phyloP scores from a whole-genome alignment of 108 stramenopile species.

The Pseudonitzschia multiseries region DNA sequence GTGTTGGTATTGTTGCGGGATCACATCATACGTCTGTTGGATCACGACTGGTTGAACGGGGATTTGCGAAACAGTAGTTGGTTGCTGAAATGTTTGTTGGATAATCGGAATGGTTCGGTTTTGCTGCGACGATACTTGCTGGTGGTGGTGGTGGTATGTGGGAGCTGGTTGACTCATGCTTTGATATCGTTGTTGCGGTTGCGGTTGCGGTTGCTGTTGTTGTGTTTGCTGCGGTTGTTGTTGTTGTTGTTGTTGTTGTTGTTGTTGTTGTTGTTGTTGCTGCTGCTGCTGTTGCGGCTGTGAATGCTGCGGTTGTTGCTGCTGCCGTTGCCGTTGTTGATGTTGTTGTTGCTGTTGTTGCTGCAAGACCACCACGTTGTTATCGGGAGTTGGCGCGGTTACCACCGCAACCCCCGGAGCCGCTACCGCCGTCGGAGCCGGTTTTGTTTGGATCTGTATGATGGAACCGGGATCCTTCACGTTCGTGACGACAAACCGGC shows the following conservation, averaged over 20 bases:
- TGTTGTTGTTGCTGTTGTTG: neutral
- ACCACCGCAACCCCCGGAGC: neutral
- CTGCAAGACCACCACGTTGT: neutral
- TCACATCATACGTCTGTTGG: constrained; percentile 8
- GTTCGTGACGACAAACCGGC: constrained; percentile 45
- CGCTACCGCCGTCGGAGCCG: neutral
- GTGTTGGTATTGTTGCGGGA: constrained; percentile 23
- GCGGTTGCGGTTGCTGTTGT: constrained; percentile 2
- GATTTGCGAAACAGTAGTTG: constrained; percentile 4
- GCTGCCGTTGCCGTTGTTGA: neutral
- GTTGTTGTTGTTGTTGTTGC: constrained; percentile 13
- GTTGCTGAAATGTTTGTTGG: constrained; percentile 7
- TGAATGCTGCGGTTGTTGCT: neutral
- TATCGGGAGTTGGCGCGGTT: neutral
- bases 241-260: constrained; percentile 12
- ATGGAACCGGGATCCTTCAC: constrained; percentile 31
- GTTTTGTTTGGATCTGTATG: constrained; percentile 6
- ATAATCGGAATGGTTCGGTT: neutral
- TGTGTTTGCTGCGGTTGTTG: neutral
- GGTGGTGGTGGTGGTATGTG: neutral
- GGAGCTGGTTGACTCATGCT: neutral
- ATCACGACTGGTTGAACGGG: constrained; percentile 13
- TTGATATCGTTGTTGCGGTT: constrained; percentile 15
- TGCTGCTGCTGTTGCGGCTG: constrained; percentile 3
- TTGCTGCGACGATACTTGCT: constrained; percentile 11